These are phyloP conservation scores for Diversispora epigaea DNA, from an alignment of 192 early-diverging fungal species.

Conservation along the genomic window DNA sequence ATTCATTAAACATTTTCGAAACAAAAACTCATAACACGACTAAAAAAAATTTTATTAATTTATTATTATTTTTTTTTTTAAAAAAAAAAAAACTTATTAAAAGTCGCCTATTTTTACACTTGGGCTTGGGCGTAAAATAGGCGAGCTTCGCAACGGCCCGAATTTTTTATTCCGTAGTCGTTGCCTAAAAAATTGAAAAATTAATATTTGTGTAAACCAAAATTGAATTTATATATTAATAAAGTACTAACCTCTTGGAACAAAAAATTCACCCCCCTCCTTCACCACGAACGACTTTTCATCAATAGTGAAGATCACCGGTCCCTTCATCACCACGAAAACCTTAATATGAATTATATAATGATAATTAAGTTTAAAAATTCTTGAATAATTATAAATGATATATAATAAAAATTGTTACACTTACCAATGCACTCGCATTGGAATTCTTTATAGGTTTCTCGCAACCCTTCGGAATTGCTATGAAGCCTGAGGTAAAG, in stretches of 20 bases:
- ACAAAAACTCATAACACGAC: no score
- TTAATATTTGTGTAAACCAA: background rate
- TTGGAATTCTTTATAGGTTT: constrained; percentile 55
- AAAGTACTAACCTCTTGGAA: constrained; percentile 50
- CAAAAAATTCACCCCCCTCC: constrained; percentile 46
- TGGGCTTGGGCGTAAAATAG: constrained; percentile 9
- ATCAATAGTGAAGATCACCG: constrained; percentile 46
- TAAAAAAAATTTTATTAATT: no score
- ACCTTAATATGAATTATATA: constrained; percentile 31
- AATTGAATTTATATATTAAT: background rate
- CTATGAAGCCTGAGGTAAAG: constrained; percentile 49
- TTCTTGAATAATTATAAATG: background rate
- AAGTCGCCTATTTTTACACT: background rate
- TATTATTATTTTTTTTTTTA: no score
- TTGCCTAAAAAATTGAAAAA: constrained; percentile 12
- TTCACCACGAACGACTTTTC: constrained; percentile 45
- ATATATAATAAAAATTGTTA: background rate
- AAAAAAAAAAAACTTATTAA: background rate
- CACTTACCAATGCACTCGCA: constrained; percentile 47
- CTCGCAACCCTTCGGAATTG: constrained; percentile 49
- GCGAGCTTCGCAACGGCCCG: background rate
- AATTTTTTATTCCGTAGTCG: background rate
- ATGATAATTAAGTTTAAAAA: background rate
- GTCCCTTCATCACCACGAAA: constrained; percentile 46
- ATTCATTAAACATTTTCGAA: no score